Evolutionary conservation across 1,284 basidiomycete species (phyloP).

Genomic region (Rhodotorula glutinis): DNA sequence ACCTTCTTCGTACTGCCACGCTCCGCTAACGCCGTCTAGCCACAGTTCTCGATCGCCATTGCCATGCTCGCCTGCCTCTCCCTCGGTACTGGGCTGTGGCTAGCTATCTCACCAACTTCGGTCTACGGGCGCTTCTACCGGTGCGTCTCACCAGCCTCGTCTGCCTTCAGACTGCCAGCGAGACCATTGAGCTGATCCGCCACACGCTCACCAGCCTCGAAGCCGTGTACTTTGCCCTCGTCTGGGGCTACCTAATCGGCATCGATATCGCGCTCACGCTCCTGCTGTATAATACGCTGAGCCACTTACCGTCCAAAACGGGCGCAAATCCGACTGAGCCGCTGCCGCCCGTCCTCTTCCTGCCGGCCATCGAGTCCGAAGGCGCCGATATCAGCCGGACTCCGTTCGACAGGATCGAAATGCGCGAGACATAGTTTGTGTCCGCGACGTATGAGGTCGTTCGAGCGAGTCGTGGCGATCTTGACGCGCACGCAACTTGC

Average conservation of each 20-base stretch:
- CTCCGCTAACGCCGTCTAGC: too few species aligned
- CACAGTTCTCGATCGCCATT: slow-evolving; percentile 18
- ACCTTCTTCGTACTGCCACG: too few species aligned
- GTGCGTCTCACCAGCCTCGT: neutral
- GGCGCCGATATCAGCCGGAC: neutral
- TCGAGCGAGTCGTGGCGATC: too few species aligned
- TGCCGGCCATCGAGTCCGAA: neutral
- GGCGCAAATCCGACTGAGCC: neutral
- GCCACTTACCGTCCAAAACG: slow-evolving; percentile 2
- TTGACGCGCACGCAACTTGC: too few species aligned
- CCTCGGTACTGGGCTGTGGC: slow-evolving; percentile 11
- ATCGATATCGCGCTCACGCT: slow-evolving; percentile 9
- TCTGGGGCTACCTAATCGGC: slow-evolving; percentile 25
- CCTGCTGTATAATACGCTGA: slow-evolving; percentile 13
- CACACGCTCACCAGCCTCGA: neutral
- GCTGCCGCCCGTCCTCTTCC: neutral
- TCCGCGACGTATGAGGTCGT: too few species aligned
- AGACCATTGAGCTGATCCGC: accelerated
- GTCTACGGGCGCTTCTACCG: slow-evolving; percentile 1
- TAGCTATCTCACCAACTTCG: slow-evolving; percentile 1
- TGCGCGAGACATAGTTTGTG: too few species aligned
- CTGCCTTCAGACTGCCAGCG: neutral
- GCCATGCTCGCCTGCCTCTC: slow-evolving; percentile 6
- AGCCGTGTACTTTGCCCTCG: slow-evolving; percentile 11
- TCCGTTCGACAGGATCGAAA: neutral